phyloP scores from a whole-genome alignment of 331 rosid genomes.

The Acacia pycnantha region DNA sequence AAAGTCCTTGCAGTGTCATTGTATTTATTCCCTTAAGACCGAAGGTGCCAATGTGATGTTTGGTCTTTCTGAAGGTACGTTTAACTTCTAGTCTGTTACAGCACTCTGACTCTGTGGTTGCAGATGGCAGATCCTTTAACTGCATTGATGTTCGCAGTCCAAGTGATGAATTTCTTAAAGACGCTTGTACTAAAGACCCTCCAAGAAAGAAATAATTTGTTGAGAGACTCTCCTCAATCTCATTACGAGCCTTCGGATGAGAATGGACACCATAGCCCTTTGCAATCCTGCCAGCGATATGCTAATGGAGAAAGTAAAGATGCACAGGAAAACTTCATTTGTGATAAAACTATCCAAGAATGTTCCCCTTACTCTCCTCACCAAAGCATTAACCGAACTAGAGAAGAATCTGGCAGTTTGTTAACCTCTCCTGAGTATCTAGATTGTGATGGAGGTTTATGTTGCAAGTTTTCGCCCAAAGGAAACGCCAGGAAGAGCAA shows the following conservation, averaged over 20 bases:
- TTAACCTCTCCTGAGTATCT: slow-evolving; percentile 39
- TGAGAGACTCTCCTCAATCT: slow-evolving; percentile 39
- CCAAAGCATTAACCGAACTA: slow-evolving; percentile 22
- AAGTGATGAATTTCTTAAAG: slow-evolving; percentile 91
- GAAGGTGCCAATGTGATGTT: not conserved
- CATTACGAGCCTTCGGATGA: slow-evolving; percentile 54
- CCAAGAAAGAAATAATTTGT: slow-evolving; percentile 60
- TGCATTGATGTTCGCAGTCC: slow-evolving; percentile 92
- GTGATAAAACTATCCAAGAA: slow-evolving; percentile 41
- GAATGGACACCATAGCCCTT: slow-evolving; percentile 48
- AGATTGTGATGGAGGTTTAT: slow-evolving; percentile 29
- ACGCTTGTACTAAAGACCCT: slow-evolving; percentile 61
- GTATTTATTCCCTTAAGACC: not conserved
- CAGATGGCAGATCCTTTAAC: slow-evolving; percentile 93
- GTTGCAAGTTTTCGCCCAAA: slow-evolving; percentile 43
- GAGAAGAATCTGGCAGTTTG: slow-evolving; percentile 38
- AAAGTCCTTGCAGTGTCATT: not conserved
- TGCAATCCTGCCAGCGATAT: slow-evolving; percentile 41
- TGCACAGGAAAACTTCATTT: slow-evolving; percentile 26
- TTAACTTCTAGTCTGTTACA: not conserved
- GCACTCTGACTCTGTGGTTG: slow-evolving; percentile 23
- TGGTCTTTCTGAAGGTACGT: slow-evolving; percentile 12
- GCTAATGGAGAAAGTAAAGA: slow-evolving; percentile 38
- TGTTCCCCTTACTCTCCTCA: slow-evolving; percentile 26
- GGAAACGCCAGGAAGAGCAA: slow-evolving; percentile 39